Evolutionary conservation across 345 rosid species (phyloP).

Genomic region (Stellera chamaejasme): DNA sequence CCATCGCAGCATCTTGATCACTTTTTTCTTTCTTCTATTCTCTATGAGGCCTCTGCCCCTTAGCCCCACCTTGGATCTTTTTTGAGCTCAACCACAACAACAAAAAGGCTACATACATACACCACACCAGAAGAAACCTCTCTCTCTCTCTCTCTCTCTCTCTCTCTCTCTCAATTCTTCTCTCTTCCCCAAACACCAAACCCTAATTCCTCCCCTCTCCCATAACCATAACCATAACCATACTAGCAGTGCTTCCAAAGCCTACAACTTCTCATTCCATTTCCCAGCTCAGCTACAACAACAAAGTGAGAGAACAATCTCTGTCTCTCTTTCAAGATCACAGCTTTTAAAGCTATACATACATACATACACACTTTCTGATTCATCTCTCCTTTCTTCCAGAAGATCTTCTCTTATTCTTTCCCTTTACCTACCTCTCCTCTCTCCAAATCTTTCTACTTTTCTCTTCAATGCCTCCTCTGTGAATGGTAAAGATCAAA

Average conservation of each 20-base stretch:
- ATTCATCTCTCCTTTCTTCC: slow-evolving; percentile 15
- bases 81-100: slow-evolving; percentile 20
- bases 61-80: slow-evolving; percentile 18
- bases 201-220: slow-evolving; percentile 17
- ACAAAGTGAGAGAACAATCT: slow-evolving; percentile 8
- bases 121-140: neutral
- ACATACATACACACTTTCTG: slow-evolving; percentile 26
- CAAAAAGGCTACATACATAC: slow-evolving; percentile 7
- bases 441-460: slow-evolving; percentile 5
- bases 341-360: slow-evolving; percentile 20
- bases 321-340: slow-evolving; percentile 26
- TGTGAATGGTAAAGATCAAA: slow-evolving; percentile 6
- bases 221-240: neutral
- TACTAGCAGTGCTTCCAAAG: slow-evolving; percentile 6
- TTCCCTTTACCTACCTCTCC: neutral
- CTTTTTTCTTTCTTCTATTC: slow-evolving; percentile 6
- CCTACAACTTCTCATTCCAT: neutral
- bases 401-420: slow-evolving; percentile 15
- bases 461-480: slow-evolving; percentile 18
- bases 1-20: neutral
- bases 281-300: slow-evolving; percentile 1
- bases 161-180: slow-evolving; percentile 1
- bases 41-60: neutral
- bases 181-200: slow-evolving; percentile 7
- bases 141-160: neutral